Percentiles rank a stretch among this genome's conserved stretches.
These are phyloP conservation scores for Fusarium aywerte DNA, from an alignment of 2,329 filamentous ascomycete species.

Conservation along the genomic window DNA sequence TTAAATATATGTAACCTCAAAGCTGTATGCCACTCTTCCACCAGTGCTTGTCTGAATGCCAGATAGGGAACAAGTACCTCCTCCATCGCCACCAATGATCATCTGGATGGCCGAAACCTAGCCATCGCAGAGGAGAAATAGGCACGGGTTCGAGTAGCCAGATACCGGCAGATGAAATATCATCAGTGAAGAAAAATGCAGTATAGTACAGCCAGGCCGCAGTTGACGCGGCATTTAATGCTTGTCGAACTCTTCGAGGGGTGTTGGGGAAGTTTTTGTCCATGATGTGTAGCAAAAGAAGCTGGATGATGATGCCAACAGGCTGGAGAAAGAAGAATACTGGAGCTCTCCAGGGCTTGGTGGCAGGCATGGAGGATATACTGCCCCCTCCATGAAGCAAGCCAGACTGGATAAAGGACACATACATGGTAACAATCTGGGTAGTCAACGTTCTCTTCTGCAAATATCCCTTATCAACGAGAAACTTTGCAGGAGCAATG, in stretches of 20 bases:
- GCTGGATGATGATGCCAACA: constrained; percentile 72
- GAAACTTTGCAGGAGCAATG: constrained; percentile 64
- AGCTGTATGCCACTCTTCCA: constrained; percentile 58
- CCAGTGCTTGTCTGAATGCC: constrained; percentile 72
- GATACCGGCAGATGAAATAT: constrained; percentile 77
- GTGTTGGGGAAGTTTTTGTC: constrained; percentile 52
- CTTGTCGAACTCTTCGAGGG: constrained; percentile 60
- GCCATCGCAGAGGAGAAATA: constrained; percentile 72
- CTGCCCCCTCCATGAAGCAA: constrained; percentile 78
- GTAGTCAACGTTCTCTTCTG: constrained; percentile 44
- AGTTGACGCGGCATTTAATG: constrained; percentile 71
- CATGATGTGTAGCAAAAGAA: constrained; percentile 51
- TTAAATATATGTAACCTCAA: constrained; percentile 25
- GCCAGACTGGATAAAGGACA: constrained; percentile 72
- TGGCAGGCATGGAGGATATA: constrained; percentile 68
- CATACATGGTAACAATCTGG: constrained; percentile 46
- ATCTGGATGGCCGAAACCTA: constrained; percentile 70
- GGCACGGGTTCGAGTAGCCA: constrained; percentile 89
- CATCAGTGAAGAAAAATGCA: constrained; percentile 74
- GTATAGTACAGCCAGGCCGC: constrained; percentile 76
- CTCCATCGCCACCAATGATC: constrained; percentile 77
- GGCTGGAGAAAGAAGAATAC: constrained; percentile 79
- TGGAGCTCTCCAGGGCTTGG: constrained; percentile 63
- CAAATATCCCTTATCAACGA: constrained; percentile 57
- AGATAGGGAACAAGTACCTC: constrained; percentile 60